Percentiles rank a stretch among this genome's conserved stretches.
Conservation (phyloP, 2,329 filamentous ascomycete genomes). For the Trichoderma atrobrunneum region DNA sequence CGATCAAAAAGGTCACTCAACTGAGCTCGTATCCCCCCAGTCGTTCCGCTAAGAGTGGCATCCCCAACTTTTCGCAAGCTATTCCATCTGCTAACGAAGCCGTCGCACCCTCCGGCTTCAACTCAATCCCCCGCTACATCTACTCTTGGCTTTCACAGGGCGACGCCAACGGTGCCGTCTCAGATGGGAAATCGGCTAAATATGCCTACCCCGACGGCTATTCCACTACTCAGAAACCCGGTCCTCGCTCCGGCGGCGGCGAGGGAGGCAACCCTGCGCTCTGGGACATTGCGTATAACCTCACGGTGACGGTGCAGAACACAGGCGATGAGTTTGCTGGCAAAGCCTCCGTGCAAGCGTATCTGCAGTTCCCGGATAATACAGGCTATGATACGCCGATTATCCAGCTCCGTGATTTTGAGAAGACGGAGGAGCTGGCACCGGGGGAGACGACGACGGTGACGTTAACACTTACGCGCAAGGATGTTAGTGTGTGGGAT, state of each 20-base stretch:
- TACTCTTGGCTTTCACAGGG: slow-evolving; percentile 61
- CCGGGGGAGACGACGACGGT: slow-evolving; percentile 53
- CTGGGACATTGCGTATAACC: slow-evolving; percentile 48
- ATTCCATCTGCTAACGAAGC: slow-evolving; percentile 55
- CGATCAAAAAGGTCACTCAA: slow-evolving; percentile 45
- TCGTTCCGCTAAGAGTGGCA: slow-evolving; percentile 37
- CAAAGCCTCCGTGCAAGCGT: slow-evolving; percentile 47
- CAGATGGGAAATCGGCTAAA: slow-evolving; percentile 33
- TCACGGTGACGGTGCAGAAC: slow-evolving; percentile 51
- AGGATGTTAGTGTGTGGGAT: slow-evolving; percentile 74
- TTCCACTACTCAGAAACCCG: slow-evolving; percentile 44
- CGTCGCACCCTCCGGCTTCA: slow-evolving; percentile 58
- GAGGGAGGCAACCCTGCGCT: slow-evolving; percentile 67
- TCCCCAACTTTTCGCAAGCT: slow-evolving; percentile 46
- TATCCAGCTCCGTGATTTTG: slow-evolving; percentile 68
- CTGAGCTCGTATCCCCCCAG: slow-evolving; percentile 40
- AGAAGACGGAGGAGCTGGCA: slow-evolving; percentile 58
- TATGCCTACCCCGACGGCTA: slow-evolving; percentile 68
- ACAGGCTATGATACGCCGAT: slow-evolving; percentile 59
- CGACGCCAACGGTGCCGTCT: slow-evolving; percentile 42
- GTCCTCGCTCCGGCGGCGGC: slow-evolving; percentile 62
- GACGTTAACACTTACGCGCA: slow-evolving; percentile 58
- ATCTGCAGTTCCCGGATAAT: slow-evolving; percentile 42
- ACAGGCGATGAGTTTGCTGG: slow-evolving; percentile 43
- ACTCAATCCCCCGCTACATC: slow-evolving; percentile 61